These are phyloP conservation scores for Botrytis squamosa DNA, from an alignment of 2,329 filamentous ascomycete species.

Conservation along the genomic window DNA sequence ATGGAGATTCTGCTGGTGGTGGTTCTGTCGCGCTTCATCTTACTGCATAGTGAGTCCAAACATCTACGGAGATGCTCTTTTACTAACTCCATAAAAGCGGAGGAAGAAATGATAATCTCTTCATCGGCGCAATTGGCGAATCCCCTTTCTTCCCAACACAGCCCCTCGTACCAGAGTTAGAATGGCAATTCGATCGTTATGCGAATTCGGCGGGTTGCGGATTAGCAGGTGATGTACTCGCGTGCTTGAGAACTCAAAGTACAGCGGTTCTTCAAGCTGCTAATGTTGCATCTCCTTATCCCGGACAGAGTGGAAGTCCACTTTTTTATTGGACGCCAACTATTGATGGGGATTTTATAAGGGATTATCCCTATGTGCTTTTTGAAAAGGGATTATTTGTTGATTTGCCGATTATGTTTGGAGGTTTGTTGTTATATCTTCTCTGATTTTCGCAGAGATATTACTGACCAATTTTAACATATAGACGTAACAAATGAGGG, in stretches of 20 bases:
- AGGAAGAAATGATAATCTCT: constrained; percentile 33
- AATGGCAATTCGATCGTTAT: constrained; percentile 45
- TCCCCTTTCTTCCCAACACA: constrained; percentile 43
- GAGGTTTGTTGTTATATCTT: constrained; percentile 30
- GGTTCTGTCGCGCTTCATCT: constrained; percentile 45
- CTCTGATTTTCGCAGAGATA: background rate
- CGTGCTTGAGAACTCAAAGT: constrained; percentile 42
- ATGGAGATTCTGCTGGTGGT: constrained; percentile 49
- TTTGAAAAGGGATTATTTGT: constrained; percentile 42
- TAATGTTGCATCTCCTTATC: constrained; percentile 41
- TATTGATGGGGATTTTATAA: constrained; percentile 44
- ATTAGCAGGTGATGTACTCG: constrained; percentile 35
- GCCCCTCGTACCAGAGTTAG: constrained; percentile 41
- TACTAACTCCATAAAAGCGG: constrained; percentile 25
- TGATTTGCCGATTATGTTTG: constrained; percentile 45
- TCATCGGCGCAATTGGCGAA: constrained; percentile 39
- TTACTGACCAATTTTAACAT: background rate
- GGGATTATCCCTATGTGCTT: constrained; percentile 42
- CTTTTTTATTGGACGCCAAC: constrained; percentile 45
- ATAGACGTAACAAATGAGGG: constrained; percentile 54
- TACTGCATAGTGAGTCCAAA: constrained; percentile 31
- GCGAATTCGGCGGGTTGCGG: constrained; percentile 40
- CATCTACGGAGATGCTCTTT: background rate
- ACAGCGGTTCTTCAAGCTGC: constrained; percentile 42
- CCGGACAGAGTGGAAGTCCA: constrained; percentile 39